A percentile compares a stretch with the other conserved stretches of the same genome.
phyloP scores from a whole-genome alignment of 2,329 filamentous ascomycete species.

The Nigrospora sphaerica region DNA sequence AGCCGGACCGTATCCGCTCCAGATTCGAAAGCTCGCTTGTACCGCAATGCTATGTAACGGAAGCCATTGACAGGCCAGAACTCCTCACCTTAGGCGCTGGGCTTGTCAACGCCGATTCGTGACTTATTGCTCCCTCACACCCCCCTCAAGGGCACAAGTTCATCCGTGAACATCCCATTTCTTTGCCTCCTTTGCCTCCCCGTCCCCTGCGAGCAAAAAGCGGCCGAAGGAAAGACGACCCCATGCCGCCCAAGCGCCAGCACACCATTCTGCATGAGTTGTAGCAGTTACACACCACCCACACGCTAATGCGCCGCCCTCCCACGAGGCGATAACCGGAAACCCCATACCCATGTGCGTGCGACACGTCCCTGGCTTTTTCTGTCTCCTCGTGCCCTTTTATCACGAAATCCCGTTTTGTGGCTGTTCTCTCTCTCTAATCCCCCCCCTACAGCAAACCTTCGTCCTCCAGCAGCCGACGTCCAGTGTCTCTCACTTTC shows the following conservation, averaged over 20 bases:
- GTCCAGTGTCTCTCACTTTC: not conserved
- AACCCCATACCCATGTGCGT: constrained; percentile 13
- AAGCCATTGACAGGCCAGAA: constrained; percentile 35
- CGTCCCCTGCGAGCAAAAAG: not conserved
- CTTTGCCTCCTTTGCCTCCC: constrained; percentile 20
- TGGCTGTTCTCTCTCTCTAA: not conserved
- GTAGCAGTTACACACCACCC: constrained; percentile 17
- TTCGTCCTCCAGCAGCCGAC: not conserved
- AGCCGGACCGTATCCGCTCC: constrained; percentile 37
- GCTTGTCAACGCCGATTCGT: constrained; percentile 24
- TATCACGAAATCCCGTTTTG: too few species aligned
- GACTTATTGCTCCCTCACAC: constrained; percentile 28
- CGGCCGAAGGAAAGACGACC: too few species aligned
- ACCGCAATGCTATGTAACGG: constrained; percentile 25
- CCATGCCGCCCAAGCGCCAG: constrained; percentile 21
- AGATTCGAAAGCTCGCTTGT: constrained; percentile 31
- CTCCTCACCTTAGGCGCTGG: constrained; percentile 34
- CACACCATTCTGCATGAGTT: constrained; percentile 18
- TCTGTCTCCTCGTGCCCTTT: constrained; percentile 1
- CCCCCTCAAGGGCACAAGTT: constrained; percentile 11
- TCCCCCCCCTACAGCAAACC: not conserved
- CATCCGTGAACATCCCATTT: constrained; percentile 9
- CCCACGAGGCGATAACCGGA: constrained; percentile 20
- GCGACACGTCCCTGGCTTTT: constrained; percentile 13
- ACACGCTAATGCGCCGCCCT: constrained; percentile 17